phyloP scores from a whole-genome alignment of 306 rosid species.

The Castanea crenata region DNA sequence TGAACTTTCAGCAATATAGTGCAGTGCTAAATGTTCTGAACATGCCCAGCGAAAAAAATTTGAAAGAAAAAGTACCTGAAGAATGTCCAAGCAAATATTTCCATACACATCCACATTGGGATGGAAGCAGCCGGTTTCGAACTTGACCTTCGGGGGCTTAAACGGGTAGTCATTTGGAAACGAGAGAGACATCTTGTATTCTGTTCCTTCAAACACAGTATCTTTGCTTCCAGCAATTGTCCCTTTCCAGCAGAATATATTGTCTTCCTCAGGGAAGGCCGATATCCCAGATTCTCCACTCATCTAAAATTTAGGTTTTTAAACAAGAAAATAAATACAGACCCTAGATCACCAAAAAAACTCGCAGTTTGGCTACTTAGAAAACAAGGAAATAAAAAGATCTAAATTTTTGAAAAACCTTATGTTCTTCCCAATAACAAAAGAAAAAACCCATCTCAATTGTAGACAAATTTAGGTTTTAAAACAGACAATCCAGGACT shows the following conservation, averaged over 20 bases:
- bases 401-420: not conserved
- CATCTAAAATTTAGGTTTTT: conserved; percentile 52
- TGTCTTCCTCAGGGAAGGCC: conserved; percentile 94
- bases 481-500: not conserved
- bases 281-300: conserved; percentile 90
- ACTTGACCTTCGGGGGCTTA: conserved; percentile 91
- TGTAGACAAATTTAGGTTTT: too few relatives aligned
- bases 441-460: not conserved
- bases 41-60: not conserved
- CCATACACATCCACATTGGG: conserved; percentile 87
- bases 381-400: not conserved
- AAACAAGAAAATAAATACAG: not conserved
- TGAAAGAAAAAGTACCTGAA: conserved; percentile 56
- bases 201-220: conserved; percentile 86
- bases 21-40: not conserved
- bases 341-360: not conserved
- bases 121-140: conserved; percentile 80
- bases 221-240: conserved; percentile 93
- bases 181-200: conserved; percentile 69
- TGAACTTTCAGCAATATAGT: not conserved
- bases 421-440: too few relatives aligned
- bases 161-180: conserved; percentile 95
- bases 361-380: not conserved
- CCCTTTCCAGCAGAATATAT: conserved; percentile 95
- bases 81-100: conserved; percentile 95